phyloP scores from a whole-genome alignment of 2,329 filamentous ascomycete species.

The Stromatinia cepivora region DNA sequence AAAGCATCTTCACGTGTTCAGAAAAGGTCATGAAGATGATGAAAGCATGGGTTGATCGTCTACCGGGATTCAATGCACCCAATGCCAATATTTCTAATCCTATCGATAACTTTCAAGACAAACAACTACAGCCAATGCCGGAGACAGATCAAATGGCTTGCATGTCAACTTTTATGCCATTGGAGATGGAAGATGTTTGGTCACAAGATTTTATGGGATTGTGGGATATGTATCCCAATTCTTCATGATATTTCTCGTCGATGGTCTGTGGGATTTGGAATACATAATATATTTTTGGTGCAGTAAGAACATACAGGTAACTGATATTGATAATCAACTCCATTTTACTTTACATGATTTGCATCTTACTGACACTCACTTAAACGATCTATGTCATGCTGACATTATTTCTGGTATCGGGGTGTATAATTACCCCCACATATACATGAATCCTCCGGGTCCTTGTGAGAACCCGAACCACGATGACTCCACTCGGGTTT shows the following conservation, averaged over 20 bases:
- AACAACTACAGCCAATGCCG: background rate
- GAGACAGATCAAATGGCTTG: background rate
- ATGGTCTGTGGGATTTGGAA: background rate
- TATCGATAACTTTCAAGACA: background rate
- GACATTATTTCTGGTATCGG: too few relatives aligned
- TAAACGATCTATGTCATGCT: background rate
- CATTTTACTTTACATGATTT: background rate
- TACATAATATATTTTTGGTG: background rate
- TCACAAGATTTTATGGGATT: slow-evolving; percentile 18
- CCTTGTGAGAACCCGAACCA: background rate
- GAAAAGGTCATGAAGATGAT: slow-evolving; percentile 17
- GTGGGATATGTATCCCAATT: slow-evolving; percentile 16
- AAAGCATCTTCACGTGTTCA: slow-evolving; percentile 12
- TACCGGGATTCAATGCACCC: slow-evolving; percentile 14
- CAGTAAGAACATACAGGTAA: background rate
- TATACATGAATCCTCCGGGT: background rate
- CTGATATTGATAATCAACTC: background rate
- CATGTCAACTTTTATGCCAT: slow-evolving; percentile 6
- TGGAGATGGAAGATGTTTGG: slow-evolving; percentile 14
- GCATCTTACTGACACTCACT: background rate
- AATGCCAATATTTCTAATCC: background rate
- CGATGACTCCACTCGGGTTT: background rate
- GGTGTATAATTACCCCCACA: background rate
- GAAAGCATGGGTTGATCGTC: slow-evolving; percentile 8
- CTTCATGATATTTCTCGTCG: background rate